Evolutionary conservation across 495 filamentous ascomycete species (phyloP).

Genomic region (Cercophora scortea): DNA sequence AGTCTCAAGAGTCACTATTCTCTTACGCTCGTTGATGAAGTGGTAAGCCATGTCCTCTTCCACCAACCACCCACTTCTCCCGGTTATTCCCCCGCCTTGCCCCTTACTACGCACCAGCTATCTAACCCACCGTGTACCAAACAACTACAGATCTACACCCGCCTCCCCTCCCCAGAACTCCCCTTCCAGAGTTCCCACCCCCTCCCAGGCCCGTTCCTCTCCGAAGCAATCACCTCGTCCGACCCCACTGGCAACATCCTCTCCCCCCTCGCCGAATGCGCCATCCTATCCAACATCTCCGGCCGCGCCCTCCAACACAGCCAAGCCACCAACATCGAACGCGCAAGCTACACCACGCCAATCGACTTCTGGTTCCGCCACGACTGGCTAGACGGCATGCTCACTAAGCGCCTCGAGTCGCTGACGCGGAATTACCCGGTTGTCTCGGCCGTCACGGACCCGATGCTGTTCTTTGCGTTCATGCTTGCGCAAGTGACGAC

Average conservation of each 20-base stretch:
- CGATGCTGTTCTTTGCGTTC: slow-evolving; percentile 36
- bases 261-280: slow-evolving; percentile 41
- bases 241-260: slow-evolving; percentile 25
- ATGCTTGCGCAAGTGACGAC: slow-evolving; percentile 39
- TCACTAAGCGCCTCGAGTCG: slow-evolving; percentile 28
- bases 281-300: slow-evolving; percentile 39
- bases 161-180: slow-evolving; percentile 40
- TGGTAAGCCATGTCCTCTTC: slow-evolving; percentile 27
- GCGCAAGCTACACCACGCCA: slow-evolving; percentile 2
- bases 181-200: slow-evolving; percentile 46
- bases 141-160: slow-evolving; percentile 26
- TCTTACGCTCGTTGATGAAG: slow-evolving; percentile 42
- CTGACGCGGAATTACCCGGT: slow-evolving; percentile 25
- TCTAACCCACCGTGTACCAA: no score
- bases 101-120: slow-evolving; percentile 11
- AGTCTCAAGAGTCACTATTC: slow-evolving; percentile 37
- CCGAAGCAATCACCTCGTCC: slow-evolving; percentile 32
- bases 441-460: slow-evolving; percentile 29
- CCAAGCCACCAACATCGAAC: slow-evolving; percentile 25
- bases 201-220: slow-evolving; percentile 32
- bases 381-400: slow-evolving; percentile 39
- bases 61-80: no score
- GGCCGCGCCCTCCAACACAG: slow-evolving; percentile 39
- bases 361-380: slow-evolving; percentile 40
- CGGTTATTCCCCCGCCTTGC: no score